Percentiles rank a stretch among this genome's conserved stretches.
phyloP scores from a whole-genome alignment of 2,329 filamentous ascomycete genomes.

The Escovopsis sp. region DNA sequence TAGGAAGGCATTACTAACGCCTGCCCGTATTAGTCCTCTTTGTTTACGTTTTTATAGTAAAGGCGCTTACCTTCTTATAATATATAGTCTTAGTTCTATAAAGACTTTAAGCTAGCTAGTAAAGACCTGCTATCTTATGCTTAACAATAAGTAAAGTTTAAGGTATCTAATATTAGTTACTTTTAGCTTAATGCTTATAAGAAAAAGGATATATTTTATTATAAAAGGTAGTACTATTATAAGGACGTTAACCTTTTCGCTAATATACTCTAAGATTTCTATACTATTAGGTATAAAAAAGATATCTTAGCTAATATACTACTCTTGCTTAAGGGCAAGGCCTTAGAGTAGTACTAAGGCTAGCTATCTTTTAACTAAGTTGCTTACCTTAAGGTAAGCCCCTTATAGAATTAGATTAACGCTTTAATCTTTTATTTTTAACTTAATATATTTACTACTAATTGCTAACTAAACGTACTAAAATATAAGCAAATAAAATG shows the following conservation, averaged over 20 bases:
- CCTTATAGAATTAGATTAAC: not conserved
- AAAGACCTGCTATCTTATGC: conserved; percentile 1
- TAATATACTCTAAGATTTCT: not conserved
- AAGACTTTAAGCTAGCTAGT: not conserved
- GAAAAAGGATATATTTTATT: not conserved
- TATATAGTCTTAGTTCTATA: not conserved
- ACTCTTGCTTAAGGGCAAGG: not conserved
- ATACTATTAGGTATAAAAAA: too few species aligned
- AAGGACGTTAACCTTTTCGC: too few species aligned
- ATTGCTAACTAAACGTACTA: too few species aligned
- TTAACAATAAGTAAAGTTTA: not conserved
- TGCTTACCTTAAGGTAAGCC: too few species aligned
- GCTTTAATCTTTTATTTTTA: not conserved
- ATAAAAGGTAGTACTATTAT: not conserved
- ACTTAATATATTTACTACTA: too few species aligned
- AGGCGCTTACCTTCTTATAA: too few species aligned
- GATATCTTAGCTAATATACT: conserved; percentile 1
- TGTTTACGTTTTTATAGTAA: too few species aligned
- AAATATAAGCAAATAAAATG: not conserved
- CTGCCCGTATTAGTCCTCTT: too few species aligned
- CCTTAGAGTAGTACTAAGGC: not conserved
- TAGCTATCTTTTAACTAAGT: too few species aligned
- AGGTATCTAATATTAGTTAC: not conserved
- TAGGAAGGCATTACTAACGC: too few species aligned
- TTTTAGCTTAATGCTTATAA: not conserved